These are phyloP conservation scores for Immersiella caudata DNA, from an alignment of 495 filamentous ascomycete genomes.

Conservation along the genomic window DNA sequence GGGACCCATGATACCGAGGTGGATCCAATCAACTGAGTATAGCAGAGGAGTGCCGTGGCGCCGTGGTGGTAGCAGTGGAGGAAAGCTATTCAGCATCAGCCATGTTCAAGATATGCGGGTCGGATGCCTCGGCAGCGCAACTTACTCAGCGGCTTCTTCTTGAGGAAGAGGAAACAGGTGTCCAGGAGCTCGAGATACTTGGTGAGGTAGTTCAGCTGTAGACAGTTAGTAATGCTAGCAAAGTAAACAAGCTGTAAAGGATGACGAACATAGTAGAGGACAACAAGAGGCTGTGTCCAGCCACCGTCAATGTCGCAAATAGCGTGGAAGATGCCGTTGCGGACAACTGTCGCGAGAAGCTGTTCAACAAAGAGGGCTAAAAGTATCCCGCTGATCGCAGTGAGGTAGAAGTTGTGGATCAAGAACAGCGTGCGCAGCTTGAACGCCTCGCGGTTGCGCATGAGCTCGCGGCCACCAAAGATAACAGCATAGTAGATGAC, in stretches of 20 bases:
- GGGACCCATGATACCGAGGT: slow-evolving; percentile 81
- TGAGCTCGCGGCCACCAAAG: slow-evolving; percentile 72
- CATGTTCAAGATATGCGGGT: slow-evolving; percentile 43
- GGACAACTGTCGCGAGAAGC: slow-evolving; percentile 66
- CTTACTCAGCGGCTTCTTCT: slow-evolving; percentile 85
- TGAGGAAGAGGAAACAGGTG: slow-evolving; percentile 79
- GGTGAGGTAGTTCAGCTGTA: slow-evolving; percentile 78
- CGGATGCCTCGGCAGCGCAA: slow-evolving; percentile 20
- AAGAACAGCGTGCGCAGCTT: slow-evolving; percentile 71
- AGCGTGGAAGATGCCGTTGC: slow-evolving; percentile 69
- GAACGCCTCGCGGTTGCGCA: slow-evolving; percentile 69
- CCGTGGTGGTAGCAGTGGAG: slow-evolving; percentile 85
- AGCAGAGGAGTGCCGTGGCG: slow-evolving; percentile 82
- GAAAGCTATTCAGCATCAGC: slow-evolving; percentile 66
- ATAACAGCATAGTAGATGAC: slow-evolving; percentile 74
- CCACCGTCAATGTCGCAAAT: slow-evolving; percentile 73
- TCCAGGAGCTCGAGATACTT: slow-evolving; percentile 83
- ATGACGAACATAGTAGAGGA: slow-evolving; percentile 74
- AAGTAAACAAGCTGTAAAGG: background rate
- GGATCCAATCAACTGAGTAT: slow-evolving; percentile 76
- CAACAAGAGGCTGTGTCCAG: slow-evolving; percentile 76
- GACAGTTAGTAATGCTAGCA: slow-evolving; percentile 35
- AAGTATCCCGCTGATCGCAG: slow-evolving; percentile 66
- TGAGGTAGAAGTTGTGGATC: slow-evolving; percentile 81
- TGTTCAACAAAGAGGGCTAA: slow-evolving; percentile 75